These are phyloP conservation scores for Populus pruinosa DNA, from an alignment of 345 rosid species.

Conservation along the genomic window DNA sequence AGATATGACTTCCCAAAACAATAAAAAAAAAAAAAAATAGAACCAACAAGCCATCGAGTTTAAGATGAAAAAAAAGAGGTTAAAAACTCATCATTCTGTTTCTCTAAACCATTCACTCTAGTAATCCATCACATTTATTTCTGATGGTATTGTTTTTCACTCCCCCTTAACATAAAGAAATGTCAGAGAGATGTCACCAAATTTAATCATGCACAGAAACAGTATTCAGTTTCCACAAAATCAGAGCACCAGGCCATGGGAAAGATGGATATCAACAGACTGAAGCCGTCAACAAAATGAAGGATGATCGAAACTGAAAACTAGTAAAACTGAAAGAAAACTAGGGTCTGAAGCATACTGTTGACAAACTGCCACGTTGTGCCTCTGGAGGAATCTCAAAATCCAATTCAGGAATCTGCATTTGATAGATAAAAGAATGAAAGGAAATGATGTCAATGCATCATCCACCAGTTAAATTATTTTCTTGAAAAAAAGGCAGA, in stretches of 20 bases:
- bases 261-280: background rate
- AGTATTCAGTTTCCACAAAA: background rate
- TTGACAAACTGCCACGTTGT: constrained; percentile 86
- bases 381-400: constrained; percentile 98
- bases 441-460: background rate
- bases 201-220: no score
- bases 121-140: no score
- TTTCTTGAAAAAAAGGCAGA: background rate
- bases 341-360: constrained; percentile 43
- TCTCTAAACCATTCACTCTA: no score
- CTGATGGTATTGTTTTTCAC: no score
- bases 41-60: no score
- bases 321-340: background rate
- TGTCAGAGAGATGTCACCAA: no score
- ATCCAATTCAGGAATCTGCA: constrained; percentile 85
- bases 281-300: background rate
- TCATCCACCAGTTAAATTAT: no score
- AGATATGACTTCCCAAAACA: no score
- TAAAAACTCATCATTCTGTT: no score
- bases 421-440: background rate
- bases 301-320: background rate
- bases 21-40: no score
- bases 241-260: background rate
- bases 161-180: no score
- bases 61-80: no score